Conservation (phyloP, 2,329 filamentous ascomycete species). For the Sporothrix schenckii region DNA sequence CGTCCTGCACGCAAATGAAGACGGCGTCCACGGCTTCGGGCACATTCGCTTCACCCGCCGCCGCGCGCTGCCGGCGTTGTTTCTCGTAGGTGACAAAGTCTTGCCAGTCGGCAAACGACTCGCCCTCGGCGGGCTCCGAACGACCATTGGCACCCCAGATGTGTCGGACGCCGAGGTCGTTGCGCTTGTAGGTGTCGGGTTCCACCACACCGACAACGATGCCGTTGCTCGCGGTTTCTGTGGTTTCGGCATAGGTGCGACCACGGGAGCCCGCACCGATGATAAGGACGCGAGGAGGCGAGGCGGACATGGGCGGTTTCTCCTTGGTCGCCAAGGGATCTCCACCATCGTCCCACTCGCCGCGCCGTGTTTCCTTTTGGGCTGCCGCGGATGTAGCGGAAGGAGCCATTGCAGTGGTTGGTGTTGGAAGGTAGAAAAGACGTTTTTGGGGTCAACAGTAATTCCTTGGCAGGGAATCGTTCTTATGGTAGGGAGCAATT, state of each 20-base stretch:
- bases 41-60: slow-evolving; percentile 51
- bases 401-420: background rate
- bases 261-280: slow-evolving; percentile 84
- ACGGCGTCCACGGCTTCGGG: slow-evolving; percentile 63
- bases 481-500: background rate
- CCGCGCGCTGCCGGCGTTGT: slow-evolving; percentile 55
- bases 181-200: slow-evolving; percentile 75
- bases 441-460: background rate
- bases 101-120: slow-evolving; percentile 73
- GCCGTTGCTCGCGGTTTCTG: slow-evolving; percentile 66
- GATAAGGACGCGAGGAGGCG: slow-evolving; percentile 69
- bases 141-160: slow-evolving; percentile 63
- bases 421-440: background rate
- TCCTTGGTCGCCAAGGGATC: slow-evolving; percentile 42
- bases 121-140: slow-evolving; percentile 56
- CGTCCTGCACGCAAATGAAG: slow-evolving; percentile 75
- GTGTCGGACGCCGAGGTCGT: slow-evolving; percentile 68
- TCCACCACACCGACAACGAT: slow-evolving; percentile 79
- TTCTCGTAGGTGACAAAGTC: slow-evolving; percentile 76
- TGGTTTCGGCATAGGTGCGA: slow-evolving; percentile 70
- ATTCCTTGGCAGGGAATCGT: background rate
- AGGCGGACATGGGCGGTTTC: slow-evolving; percentile 51
- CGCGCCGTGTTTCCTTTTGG: background rate
- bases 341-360: slow-evolving; percentile 34
- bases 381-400: background rate